A percentile compares a stretch with the other conserved stretches of the same genome.
Evolutionary conservation across 257 asterid species (phyloP).

Genomic region (Penstemon davidsonii): DNA sequence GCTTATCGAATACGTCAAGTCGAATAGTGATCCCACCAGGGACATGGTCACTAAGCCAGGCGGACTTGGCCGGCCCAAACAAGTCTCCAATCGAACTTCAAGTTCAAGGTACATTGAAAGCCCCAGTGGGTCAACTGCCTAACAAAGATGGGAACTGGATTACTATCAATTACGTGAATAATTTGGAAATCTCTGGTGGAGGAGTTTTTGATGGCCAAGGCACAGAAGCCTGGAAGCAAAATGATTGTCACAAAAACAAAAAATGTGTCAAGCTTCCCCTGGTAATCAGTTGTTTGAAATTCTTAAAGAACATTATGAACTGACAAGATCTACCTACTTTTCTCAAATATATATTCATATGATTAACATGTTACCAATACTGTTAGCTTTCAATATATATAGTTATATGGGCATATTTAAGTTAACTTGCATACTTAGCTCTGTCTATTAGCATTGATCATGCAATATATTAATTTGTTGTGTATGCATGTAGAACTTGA

Average conservation of each 20-base stretch:
- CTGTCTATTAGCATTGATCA: constrained; percentile 16
- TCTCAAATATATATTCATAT: too few species aligned
- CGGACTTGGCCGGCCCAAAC: constrained; percentile 22
- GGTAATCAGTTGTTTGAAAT: not conserved
- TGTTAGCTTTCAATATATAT: too few species aligned
- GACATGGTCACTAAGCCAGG: constrained; percentile 28
- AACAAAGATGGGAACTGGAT: constrained; percentile 39
- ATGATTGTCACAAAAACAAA: constrained; percentile 38
- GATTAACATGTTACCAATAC: not conserved
- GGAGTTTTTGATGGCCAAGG: constrained; percentile 57
- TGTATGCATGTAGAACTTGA: constrained; percentile 32
- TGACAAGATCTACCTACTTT: too few species aligned
- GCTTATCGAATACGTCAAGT: constrained; percentile 24
- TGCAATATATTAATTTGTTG: not conserved
- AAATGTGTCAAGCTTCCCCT: constrained; percentile 41
- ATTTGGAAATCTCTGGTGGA: constrained; percentile 44
- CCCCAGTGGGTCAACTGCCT: constrained; percentile 32
- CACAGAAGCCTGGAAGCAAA: constrained; percentile 37
- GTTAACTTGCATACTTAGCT: constrained; percentile 3
- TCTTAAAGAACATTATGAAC: too few species aligned
- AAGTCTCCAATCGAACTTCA: constrained; percentile 38
- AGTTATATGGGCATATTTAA: too few species aligned
- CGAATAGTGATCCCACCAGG: constrained; percentile 41
- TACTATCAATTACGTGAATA: constrained; percentile 36
- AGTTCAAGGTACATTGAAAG: constrained; percentile 39